Conservation (phyloP, 768 basidiomycete genomes). For the Panaeolus cyanescens region DNA sequence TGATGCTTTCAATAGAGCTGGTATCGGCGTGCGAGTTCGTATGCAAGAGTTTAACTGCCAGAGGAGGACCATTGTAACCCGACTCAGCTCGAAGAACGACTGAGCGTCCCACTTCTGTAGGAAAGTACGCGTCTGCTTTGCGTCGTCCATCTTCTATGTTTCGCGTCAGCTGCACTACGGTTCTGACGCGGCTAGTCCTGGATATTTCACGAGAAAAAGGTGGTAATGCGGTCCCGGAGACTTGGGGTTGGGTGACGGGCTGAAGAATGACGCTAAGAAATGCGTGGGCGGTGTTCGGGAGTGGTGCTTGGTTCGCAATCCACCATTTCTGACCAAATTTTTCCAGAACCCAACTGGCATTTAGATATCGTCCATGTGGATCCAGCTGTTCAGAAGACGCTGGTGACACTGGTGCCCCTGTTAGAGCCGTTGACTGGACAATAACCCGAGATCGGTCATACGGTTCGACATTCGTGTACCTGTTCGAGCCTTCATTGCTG, state of each 20-base stretch:
- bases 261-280: constrained; percentile 74
- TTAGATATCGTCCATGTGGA: constrained; percentile 60
- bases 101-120: constrained; percentile 55
- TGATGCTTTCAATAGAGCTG: constrained; percentile 60
- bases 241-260: constrained; percentile 21
- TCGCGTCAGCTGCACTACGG: constrained; percentile 81
- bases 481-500: constrained; percentile 53
- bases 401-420: not conserved
- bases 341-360: constrained; percentile 87
- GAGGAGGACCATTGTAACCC: constrained; percentile 38
- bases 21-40: constrained; percentile 51
- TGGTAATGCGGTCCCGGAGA: not conserved
- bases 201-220: constrained; percentile 9
- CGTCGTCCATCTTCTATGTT: constrained; percentile 66
- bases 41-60: constrained; percentile 61
- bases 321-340: constrained; percentile 72
- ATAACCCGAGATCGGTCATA: constrained; percentile 82
- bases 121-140: constrained; percentile 83
- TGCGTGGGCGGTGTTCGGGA: constrained; percentile 67
- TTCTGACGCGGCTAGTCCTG: constrained; percentile 54
- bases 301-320: constrained; percentile 86
- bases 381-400: not conserved
- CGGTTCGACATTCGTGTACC: constrained; percentile 73
- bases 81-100: constrained; percentile 47
- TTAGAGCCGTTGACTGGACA: constrained; percentile 29